Evolutionary conservation across 2,329 filamentous ascomycete genomes (phyloP), one percentile per base, ranked within the genome.

Genomic region (Paraphoma sp.): DNA sequence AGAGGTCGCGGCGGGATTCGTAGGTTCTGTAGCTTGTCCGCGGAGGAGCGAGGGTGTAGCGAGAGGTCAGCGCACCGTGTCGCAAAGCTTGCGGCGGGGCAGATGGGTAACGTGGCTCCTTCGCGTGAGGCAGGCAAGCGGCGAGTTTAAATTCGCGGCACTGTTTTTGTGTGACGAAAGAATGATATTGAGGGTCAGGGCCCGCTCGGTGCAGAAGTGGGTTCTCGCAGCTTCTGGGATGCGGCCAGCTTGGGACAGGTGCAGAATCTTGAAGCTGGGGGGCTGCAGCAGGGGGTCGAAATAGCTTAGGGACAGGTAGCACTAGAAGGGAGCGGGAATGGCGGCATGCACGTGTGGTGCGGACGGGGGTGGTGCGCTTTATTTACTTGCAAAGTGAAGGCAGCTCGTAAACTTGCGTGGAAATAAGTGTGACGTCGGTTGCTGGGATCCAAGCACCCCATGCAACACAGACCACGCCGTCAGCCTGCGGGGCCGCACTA

Each of bases 151-250:
- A 38, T 38, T n/a, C 16, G 8, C 8, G 40, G 40, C n/a, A n/a
- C 40, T n/a, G 57, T 36, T 10, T 10, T 36, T 36, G 33, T 36
- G 68, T 72, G 69, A 72, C 69, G 71, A 70, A 66, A 72, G 67
- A 57, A 71, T 71, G 70, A 72, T 70, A 63, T 64, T 67, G 48
- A 57, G 43, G 23, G 56, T 48, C 51, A 56, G 57, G 65, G 60
- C 59, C 67, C 62, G 65, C 62, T 57, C 56, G 56, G 60, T 38
- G 38, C 55, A 59, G 59, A 62, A 62, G 65, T 65, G 65, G 67
- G 55, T 69, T 70, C 68, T 67, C 57, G 67, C 59, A 67, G 51
- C 59, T 69, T 70, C 64, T 54, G 63, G 60, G 64, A 68, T 61
- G 59, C 53, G 59, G 46, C 57, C 45, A 51, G 45, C 51, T 57